These are phyloP conservation scores for Dryadomyces quercivorus DNA, from an alignment of 2,329 filamentous ascomycete genomes.

Conservation along the genomic window DNA sequence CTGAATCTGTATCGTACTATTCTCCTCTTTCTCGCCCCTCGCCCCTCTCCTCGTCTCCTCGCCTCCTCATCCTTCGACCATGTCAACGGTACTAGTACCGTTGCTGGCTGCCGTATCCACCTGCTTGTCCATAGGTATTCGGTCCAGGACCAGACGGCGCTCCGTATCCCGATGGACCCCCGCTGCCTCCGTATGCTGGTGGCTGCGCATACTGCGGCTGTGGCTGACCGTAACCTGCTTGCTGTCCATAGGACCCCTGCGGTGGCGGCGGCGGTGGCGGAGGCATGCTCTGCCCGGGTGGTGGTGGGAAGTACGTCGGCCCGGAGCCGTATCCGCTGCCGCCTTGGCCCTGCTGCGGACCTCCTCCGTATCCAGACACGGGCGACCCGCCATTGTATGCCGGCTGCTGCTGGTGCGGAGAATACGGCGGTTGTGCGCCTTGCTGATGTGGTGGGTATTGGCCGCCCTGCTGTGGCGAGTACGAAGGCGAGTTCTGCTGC, in stretches of 20 bases:
- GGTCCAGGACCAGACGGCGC: conserved; percentile 1
- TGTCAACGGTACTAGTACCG: background rate
- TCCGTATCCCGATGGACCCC: background rate
- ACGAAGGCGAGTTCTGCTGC: background rate
- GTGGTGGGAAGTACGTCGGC: background rate
- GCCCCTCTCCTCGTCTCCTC: background rate
- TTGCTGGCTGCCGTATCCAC: background rate
- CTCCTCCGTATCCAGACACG: background rate
- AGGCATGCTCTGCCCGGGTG: background rate
- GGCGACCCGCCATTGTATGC: background rate
- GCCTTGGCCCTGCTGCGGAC: background rate
- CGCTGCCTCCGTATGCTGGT: background rate
- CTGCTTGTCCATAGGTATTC: conserved; percentile 1
- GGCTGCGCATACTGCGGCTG: conserved; percentile 1
- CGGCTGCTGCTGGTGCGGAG: background rate
- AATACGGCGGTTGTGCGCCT: background rate
- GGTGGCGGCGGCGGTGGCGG: conserved; percentile 2
- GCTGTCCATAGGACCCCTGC: conserved; percentile 2
- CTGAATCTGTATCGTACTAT: too few species aligned
- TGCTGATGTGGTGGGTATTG: background rate
- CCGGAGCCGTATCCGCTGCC: background rate
- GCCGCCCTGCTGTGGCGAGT: background rate
- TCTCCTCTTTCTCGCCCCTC: background rate
- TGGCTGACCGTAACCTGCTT: conserved; percentile 1
- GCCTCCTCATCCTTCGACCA: background rate